phyloP scores from a whole-genome alignment of 495 filamentous ascomycete species.

The Podospora sp. region DNA sequence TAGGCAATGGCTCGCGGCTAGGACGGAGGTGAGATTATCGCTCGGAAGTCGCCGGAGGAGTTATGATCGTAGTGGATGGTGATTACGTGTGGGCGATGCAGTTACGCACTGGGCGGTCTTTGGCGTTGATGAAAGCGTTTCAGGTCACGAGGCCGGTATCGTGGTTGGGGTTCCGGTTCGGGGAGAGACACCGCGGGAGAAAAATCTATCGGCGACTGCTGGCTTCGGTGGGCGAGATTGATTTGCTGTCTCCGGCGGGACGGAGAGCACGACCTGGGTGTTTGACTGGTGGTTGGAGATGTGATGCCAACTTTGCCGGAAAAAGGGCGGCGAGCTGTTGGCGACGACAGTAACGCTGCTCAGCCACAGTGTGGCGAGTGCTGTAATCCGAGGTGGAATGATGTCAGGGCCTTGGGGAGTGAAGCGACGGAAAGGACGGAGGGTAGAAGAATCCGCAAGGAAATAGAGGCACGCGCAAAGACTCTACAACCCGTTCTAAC shows the following conservation, averaged over 20 bases:
- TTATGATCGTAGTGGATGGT: background rate
- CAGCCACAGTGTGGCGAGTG: conserved; percentile 28
- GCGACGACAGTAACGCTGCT: background rate
- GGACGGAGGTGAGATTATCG: background rate
- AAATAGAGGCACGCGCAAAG: no score
- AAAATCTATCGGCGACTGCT: background rate
- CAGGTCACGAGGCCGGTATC: conserved; percentile 1
- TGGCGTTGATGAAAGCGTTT: background rate
- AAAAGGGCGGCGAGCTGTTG: background rate
- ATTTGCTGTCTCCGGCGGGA: background rate
- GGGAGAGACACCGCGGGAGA: background rate
- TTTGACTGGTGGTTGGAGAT: background rate
- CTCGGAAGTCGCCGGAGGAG: background rate
- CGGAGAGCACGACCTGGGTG: background rate
- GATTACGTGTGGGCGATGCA: background rate
- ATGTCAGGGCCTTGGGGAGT: conserved; percentile 19
- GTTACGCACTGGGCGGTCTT: background rate
- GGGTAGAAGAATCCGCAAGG: no score
- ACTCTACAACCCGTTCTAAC: no score
- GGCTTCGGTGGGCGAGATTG: background rate
- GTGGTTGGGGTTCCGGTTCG: background rate
- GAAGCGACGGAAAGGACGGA: background rate
- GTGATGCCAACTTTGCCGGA: conserved; percentile 1
- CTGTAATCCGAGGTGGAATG: conserved; percentile 7
- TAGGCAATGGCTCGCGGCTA: background rate